These are phyloP conservation scores for Arabidopsis suecica DNA, from an alignment of 345 rosid genomes.

Conservation along the genomic window DNA sequence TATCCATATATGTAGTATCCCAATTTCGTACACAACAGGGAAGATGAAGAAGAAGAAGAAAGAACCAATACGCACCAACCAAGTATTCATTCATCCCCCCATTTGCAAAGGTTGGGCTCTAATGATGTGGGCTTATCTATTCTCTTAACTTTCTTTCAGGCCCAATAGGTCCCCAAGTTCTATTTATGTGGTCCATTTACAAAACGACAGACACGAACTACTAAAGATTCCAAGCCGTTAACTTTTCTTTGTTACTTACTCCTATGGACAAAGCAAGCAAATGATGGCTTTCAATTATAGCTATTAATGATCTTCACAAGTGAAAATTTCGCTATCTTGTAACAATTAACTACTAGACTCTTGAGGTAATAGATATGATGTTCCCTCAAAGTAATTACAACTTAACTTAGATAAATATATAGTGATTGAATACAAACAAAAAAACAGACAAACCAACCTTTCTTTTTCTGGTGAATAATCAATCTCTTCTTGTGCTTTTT, in stretches of 20 bases:
- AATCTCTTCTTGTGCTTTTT: constrained; percentile 16
- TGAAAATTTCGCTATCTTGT: too few species aligned
- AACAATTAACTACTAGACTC: too few species aligned
- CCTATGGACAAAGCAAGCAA: too few species aligned
- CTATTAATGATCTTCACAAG: too few species aligned
- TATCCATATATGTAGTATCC: background rate
- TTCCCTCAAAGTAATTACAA: constrained; percentile 13
- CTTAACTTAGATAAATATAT: background rate
- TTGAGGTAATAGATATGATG: background rate
- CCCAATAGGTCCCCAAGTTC: background rate
- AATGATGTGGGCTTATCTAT: background rate
- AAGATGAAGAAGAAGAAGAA: too few species aligned
- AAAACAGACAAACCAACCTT: constrained; percentile 20
- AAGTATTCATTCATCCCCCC: too few species aligned
- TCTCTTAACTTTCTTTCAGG: background rate
- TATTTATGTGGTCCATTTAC: background rate
- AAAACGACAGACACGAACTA: background rate
- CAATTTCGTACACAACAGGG: too few species aligned
- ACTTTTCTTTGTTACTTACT: background rate
- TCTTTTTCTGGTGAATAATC: constrained; percentile 1
- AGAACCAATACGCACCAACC: too few species aligned
- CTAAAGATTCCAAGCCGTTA: background rate
- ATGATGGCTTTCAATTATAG: too few species aligned
- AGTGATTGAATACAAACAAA: background rate
- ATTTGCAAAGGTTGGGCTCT: background rate